Evolutionary conservation across 805 yeast genomes (phyloP), one percentile per base, ranked within the genome.

Genomic region (Candida mattraensis): DNA sequence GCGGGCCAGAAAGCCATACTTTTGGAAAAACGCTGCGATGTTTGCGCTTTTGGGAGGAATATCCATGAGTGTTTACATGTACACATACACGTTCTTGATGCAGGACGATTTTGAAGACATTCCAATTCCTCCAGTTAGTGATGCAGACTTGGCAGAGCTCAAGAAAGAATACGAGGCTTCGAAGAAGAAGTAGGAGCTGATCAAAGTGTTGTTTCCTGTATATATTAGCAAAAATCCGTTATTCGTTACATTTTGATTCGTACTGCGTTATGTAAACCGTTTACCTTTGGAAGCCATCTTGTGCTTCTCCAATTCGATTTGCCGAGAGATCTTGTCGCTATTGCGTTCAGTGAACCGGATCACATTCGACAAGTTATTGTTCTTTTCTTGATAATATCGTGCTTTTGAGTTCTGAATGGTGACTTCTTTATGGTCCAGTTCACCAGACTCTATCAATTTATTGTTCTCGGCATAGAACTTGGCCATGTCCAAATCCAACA

Each of bases 91-190:
- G 47, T 72, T 76, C 53, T 66, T 85, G 50, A 78, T 76, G 47
- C 70, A 70, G 53, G 96, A 88, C 56, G 95, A 91, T 46, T 87
- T 91, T 58, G 78, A 72, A 29, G 96, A 89, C 58, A 87, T 91
- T 49, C 97, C 97, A 25, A 80, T 91, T 48, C 99, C 99, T 30
- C 97, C 98, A 13, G 72, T 91, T 40, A 73, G 82, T 24, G 93
- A 84, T 42, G 80, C 72, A 35, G 93, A 87, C 56, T 69, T 91
- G 54, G 76, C 74, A 33, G 70, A 76, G 59, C 72, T 89, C 66
- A 80, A 75, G 61, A 69, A 73, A 54, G 95, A 87, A 58, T 85
- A 83, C 54, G 84, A 79, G 57, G 72, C 57, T 28, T 61, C 63
- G 45, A 61, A 66, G 50, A 35, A 40, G 24, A 44, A 44, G 23